phyloP scores from a whole-genome alignment of 2,329 filamentous ascomycete species.

The Pezicula carpinea region DNA sequence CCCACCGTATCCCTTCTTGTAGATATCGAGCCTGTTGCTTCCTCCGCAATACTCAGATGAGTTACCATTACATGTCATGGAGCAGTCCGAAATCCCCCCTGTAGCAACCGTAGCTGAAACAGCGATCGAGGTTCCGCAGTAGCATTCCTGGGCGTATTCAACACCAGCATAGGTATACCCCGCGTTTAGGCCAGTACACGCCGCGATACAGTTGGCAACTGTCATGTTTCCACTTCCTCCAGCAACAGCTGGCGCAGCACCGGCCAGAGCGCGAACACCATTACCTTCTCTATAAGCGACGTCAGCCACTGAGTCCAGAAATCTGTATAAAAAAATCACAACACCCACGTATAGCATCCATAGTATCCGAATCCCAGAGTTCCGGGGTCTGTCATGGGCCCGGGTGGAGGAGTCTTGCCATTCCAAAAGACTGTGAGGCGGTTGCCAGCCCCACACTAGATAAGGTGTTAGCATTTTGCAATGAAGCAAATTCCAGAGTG shows the following conservation, averaged over 20 bases:
- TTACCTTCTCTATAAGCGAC: conserved; percentile 13
- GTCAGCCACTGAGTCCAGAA: neutral
- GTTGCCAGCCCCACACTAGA: conserved; percentile 25
- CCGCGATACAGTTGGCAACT: conserved; percentile 14
- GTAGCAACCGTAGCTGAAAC: conserved; percentile 3
- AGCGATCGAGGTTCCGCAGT: conserved; percentile 10
- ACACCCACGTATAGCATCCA: conserved; percentile 19
- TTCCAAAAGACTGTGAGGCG: conserved; percentile 22
- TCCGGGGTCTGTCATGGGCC: conserved; percentile 17
- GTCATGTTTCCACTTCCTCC: conserved; percentile 16
- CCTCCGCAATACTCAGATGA: conserved; percentile 23
- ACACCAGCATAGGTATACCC: conserved; percentile 37
- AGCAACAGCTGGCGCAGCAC: conserved; percentile 10
- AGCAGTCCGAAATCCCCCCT: conserved; percentile 11
- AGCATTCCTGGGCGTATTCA: conserved; percentile 43
- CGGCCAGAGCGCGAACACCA: conserved; percentile 12
- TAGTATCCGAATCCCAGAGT: conserved; percentile 11
- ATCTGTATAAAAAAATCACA: neutral
- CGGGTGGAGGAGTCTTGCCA: conserved; percentile 13
- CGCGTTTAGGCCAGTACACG: conserved; percentile 12
- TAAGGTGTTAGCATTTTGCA: too few species aligned
- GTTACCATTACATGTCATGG: conserved; percentile 23
- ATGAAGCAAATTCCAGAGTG: too few species aligned
- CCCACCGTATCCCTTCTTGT: conserved; percentile 15
- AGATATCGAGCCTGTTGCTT: conserved; percentile 13